A percentile compares a stretch with the other conserved stretches of the same genome.
Conservation (phyloP, 2,329 filamentous ascomycete genomes). For the Furcasterigmium furcatum region DNA sequence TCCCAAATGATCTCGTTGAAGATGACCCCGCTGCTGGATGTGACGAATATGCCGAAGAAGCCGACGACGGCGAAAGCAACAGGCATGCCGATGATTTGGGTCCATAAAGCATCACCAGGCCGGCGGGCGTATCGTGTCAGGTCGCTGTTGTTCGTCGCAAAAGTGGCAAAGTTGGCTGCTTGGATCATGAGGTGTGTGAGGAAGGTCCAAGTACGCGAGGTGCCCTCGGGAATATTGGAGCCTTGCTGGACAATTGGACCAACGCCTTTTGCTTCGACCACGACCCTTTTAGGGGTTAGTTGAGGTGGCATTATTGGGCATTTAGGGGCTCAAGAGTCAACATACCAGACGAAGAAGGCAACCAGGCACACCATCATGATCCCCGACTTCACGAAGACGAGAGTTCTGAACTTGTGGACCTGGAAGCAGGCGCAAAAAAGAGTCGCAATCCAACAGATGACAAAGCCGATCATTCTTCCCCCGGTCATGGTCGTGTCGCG, state of each 20-base stretch:
- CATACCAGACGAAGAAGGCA: too few species aligned
- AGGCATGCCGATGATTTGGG: slow-evolving; percentile 36
- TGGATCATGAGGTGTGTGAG: slow-evolving; percentile 31
- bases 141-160: slow-evolving; percentile 36
- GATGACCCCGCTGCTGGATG: slow-evolving; percentile 19
- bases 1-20: slow-evolving; percentile 18
- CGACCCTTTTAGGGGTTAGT: too few species aligned
- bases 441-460: slow-evolving; percentile 34
- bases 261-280: too few species aligned
- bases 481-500: slow-evolving; percentile 33
- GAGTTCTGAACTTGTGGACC: slow-evolving; percentile 14
- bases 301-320: too few species aligned
- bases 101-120: slow-evolving; percentile 34
- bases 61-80: slow-evolving; percentile 31
- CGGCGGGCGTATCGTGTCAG: slow-evolving; percentile 37
- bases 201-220: slow-evolving; percentile 30
- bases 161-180: slow-evolving; percentile 29
- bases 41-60: slow-evolving; percentile 34
- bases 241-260: slow-evolving; percentile 62
- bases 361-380: too few species aligned
- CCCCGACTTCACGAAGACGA: slow-evolving; percentile 16
- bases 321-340: too few species aligned
- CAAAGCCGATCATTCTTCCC: slow-evolving; percentile 37
- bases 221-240: too few species aligned
- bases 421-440: slow-evolving; percentile 33